phyloP scores from a whole-genome alignment of 2,329 filamentous ascomycete genomes.

The Ceratocystis diversiconidia region DNA sequence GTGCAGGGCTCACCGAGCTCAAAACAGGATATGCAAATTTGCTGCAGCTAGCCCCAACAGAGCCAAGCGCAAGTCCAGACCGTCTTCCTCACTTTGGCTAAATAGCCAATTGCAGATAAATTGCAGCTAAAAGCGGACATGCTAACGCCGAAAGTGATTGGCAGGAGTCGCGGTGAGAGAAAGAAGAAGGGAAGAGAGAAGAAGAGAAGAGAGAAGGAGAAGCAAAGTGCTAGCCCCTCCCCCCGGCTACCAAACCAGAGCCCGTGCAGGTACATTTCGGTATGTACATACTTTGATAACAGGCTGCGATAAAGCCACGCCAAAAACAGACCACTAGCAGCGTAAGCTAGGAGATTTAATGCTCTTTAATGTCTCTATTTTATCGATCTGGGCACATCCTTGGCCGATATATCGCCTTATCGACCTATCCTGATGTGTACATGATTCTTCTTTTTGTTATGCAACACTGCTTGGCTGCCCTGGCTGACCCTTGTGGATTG shows the following conservation, averaged over 20 bases:
- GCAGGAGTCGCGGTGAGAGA: background rate
- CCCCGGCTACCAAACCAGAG: background rate
- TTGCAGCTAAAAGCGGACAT: background rate
- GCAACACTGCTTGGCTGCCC: background rate
- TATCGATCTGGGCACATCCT: background rate
- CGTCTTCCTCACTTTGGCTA: background rate
- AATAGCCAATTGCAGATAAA: background rate
- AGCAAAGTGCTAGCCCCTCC: too few species aligned
- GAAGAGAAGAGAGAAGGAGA: too few species aligned
- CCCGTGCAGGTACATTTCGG: background rate
- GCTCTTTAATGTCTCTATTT: background rate
- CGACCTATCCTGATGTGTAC: background rate
- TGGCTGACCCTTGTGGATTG: background rate
- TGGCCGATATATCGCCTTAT: constrained; percentile 2
- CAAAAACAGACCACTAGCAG: background rate
- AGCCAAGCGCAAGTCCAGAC: background rate
- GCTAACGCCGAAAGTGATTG: background rate
- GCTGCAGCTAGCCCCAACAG: background rate
- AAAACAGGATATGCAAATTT: background rate
- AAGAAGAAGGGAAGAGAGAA: too few species aligned
- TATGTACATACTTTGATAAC: background rate
- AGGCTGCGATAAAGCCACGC: background rate
- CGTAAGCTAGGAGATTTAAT: background rate
- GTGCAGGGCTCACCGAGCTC: background rate
- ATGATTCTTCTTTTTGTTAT: background rate